phyloP scores from a whole-genome alignment of 139 green algal species.

The Yamagishiella unicocca region DNA sequence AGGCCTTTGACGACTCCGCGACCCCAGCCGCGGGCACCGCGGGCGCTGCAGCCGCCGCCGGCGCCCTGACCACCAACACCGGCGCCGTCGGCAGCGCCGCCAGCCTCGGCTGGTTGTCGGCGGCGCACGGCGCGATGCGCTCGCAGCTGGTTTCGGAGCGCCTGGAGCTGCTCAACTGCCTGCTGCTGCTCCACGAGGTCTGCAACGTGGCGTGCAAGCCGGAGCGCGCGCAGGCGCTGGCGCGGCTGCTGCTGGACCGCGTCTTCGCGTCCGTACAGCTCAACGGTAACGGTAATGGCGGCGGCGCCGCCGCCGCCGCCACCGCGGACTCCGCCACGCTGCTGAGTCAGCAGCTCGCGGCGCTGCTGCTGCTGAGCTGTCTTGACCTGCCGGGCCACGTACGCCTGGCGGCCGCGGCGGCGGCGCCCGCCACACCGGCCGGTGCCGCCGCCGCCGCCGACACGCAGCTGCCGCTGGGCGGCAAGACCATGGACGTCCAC shows the following conservation, averaged over 20 bases:
- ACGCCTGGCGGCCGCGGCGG: neutral
- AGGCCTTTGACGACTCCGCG: neutral
- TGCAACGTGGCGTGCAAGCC: slow-evolving; percentile 61
- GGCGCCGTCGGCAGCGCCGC: neutral
- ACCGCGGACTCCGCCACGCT: neutral
- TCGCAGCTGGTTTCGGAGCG: slow-evolving; percentile 64
- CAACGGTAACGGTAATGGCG: neutral
- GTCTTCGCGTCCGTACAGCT: slow-evolving; percentile 52
- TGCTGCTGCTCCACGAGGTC: slow-evolving; percentile 75
- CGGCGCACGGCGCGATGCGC: slow-evolving; percentile 34
- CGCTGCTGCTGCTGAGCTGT: slow-evolving; percentile 63
- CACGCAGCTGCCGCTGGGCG: slow-evolving; percentile 47
- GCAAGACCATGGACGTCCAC: slow-evolving; percentile 55
- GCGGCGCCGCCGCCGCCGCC: neutral
- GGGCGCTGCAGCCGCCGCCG: neutral
- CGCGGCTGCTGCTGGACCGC: slow-evolving; percentile 55
- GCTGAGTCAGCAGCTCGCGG: slow-evolving; percentile 38
- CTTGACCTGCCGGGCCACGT: slow-evolving; percentile 60
- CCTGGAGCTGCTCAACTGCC: slow-evolving; percentile 66
- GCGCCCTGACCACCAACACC: neutral
- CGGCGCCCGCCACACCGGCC: neutral
- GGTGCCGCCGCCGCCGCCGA: neutral
- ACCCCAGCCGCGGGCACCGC: neutral
- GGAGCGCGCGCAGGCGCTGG: slow-evolving; percentile 63
- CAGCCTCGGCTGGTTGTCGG: slow-evolving; percentile 40